A percentile compares a stretch with the other conserved stretches of the same genome.
Evolutionary conservation across 306 rosid genomes (phyloP).

Genomic region (Chamaecrista fasciculata): DNA sequence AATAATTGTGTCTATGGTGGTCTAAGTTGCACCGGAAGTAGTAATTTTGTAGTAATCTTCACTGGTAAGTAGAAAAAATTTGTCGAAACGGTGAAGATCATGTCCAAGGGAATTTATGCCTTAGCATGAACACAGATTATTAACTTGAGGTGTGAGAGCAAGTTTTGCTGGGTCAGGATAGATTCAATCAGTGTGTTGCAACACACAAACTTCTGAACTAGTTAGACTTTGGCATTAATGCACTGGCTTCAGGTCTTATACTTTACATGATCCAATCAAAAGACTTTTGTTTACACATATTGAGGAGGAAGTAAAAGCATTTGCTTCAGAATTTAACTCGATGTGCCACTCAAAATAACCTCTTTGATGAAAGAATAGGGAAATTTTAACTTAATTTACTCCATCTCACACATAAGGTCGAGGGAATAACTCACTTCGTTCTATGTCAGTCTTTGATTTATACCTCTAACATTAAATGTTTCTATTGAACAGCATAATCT

Average conservation of each 20-base stretch:
- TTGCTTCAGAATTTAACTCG: background rate
- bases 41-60: background rate
- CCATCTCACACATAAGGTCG: background rate
- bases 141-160: background rate
- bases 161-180: background rate
- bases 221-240: background rate
- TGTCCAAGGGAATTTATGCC: background rate
- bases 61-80: background rate
- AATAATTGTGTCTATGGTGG: background rate
- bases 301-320: background rate
- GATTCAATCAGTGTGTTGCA: background rate
- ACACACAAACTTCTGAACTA: background rate
- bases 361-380: background rate
- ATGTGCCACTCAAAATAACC: background rate
- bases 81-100: background rate
- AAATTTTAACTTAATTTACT: background rate
- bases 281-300: background rate
- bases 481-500: background rate
- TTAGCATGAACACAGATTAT: background rate
- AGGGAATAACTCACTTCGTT: background rate
- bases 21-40: background rate
- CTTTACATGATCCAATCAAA: background rate
- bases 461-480: background rate
- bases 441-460: background rate
- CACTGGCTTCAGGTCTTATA: background rate